A percentile compares a stretch with the other conserved stretches of the same genome.
phyloP scores from a whole-genome alignment of 768 basidiomycete species.

The Rhodotorula kratochvilovae region DNA sequence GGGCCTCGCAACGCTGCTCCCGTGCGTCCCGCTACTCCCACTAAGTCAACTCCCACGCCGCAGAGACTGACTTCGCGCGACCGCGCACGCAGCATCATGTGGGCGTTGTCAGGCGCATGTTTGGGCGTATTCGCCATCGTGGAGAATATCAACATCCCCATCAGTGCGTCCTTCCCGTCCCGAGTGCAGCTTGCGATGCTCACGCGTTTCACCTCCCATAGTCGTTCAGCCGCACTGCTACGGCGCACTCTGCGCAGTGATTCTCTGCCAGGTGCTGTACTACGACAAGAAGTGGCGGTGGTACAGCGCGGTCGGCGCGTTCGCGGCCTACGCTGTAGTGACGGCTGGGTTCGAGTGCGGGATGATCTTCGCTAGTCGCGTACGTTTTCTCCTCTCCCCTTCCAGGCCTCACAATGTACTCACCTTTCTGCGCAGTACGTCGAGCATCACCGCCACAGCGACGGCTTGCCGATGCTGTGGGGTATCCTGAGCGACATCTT shows the following conservation, averaged over 20 bases:
- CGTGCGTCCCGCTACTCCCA: background rate
- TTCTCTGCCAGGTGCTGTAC: conserved; percentile 29
- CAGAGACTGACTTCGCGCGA: background rate
- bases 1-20: background rate
- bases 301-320: background rate
- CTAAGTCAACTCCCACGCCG: background rate
- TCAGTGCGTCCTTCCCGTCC: conserved; percentile 9
- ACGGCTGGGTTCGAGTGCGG: conserved; percentile 28
- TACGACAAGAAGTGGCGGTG: conserved; percentile 24
- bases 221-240: conserved; percentile 36
- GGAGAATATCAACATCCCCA: conserved; percentile 29
- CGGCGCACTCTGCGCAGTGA: conserved; percentile 16
- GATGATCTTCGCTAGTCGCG: conserved; percentile 19
- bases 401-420: background rate
- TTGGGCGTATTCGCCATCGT: conserved; percentile 31
- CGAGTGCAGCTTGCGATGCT: background rate
- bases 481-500: conserved; percentile 20
- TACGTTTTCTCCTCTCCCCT: background rate
- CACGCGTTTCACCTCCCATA: background rate
- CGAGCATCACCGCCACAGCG: conserved; percentile 5
- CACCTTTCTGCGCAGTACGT: background rate
- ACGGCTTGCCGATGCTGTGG: conserved; percentile 16
- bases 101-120: conserved; percentile 1
- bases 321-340: conserved; percentile 12
- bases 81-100: conserved; percentile 8